phyloP scores from a whole-genome alignment of 768 basidiomycete genomes.

The Lactarius sp. region DNA sequence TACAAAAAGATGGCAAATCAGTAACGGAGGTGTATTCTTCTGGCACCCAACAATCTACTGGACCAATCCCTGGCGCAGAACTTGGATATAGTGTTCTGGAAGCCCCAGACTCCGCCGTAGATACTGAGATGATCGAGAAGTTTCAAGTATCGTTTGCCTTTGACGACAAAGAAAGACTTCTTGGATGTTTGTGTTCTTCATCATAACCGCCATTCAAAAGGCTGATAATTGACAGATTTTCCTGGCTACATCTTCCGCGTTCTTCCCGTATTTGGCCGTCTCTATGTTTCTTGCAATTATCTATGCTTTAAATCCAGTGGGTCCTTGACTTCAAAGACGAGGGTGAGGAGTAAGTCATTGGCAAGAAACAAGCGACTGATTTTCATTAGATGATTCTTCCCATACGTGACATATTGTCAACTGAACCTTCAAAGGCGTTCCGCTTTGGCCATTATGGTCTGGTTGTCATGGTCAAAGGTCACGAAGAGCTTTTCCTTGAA shows the following conservation, averaged over 20 bases:
- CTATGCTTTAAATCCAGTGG: conserved; percentile 94
- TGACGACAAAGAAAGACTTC: conserved; percentile 77
- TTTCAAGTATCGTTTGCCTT: conserved; percentile 82
- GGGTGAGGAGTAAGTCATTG: conserved; percentile 45
- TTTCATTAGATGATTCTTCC: conserved; percentile 84
- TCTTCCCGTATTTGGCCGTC: conserved; percentile 81
- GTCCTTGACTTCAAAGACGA: conserved; percentile 71
- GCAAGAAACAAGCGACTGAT: conserved; percentile 6
- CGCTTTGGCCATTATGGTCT: conserved; percentile 89
- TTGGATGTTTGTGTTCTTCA: conserved; percentile 67
- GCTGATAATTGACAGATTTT: conserved; percentile 54
- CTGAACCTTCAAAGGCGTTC: conserved; percentile 81
- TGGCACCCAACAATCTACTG: conserved; percentile 27
- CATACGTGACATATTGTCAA: conserved; percentile 78
- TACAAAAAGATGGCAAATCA: conserved; percentile 13
- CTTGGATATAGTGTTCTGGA: conserved; percentile 70
- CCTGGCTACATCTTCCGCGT: conserved; percentile 86
- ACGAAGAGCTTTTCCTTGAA: conserved; percentile 97
- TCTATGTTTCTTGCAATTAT: conserved; percentile 88
- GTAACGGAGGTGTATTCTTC: conserved; percentile 36
- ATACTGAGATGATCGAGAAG: conserved; percentile 63
- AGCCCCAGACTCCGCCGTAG: conserved; percentile 56
- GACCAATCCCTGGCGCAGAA: conserved; percentile 31
- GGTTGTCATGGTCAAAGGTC: conserved; percentile 86
- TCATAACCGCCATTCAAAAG: not conserved